These are phyloP conservation scores for sorghum (Sorghum bicolor) DNA, from an alignment of 176 grass and related monocot genomes.

Conservation along the genomic window DNA sequence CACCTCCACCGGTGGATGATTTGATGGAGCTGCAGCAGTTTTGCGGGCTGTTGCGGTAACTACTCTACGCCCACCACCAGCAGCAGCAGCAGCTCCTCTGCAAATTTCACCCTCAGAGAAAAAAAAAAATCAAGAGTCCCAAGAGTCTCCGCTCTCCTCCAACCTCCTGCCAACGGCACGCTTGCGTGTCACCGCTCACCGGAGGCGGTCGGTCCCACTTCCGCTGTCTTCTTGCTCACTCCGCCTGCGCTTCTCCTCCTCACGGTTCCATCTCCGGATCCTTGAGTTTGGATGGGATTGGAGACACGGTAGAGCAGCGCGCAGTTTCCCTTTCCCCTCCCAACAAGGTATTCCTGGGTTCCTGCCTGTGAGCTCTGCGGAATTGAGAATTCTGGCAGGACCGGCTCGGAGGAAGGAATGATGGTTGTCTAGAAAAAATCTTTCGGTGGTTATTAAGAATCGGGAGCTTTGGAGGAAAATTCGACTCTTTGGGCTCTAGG, in stretches of 20 bases:
- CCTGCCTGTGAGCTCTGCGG: background rate
- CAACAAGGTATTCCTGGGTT: background rate
- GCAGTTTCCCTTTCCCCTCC: constrained; percentile 8
- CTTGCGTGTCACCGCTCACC: background rate
- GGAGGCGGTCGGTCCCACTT: background rate
- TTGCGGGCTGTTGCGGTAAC: background rate
- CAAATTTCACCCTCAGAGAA: background rate
- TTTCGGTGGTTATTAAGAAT: constrained; percentile 11
- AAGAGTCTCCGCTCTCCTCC: background rate
- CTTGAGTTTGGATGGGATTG: background rate
- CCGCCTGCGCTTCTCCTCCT: background rate
- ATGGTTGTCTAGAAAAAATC: background rate
- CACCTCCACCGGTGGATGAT: background rate
- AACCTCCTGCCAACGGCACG: constrained; percentile 25
- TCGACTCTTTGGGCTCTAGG: constrained; percentile 18
- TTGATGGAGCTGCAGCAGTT: background rate
- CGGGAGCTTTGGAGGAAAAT: background rate
- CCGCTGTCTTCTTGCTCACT: background rate
- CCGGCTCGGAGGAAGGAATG: background rate
- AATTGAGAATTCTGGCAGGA: background rate
- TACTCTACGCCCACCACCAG: background rate
- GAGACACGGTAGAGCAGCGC: background rate
- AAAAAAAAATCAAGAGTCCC: too few species aligned
- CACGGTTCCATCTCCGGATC: background rate
- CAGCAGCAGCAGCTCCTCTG: background rate